Evolutionary conservation across 2,329 filamentous ascomycete genomes (phyloP), one percentile per base, ranked within the genome.

Genomic region (Neoascochyta sp.): DNA sequence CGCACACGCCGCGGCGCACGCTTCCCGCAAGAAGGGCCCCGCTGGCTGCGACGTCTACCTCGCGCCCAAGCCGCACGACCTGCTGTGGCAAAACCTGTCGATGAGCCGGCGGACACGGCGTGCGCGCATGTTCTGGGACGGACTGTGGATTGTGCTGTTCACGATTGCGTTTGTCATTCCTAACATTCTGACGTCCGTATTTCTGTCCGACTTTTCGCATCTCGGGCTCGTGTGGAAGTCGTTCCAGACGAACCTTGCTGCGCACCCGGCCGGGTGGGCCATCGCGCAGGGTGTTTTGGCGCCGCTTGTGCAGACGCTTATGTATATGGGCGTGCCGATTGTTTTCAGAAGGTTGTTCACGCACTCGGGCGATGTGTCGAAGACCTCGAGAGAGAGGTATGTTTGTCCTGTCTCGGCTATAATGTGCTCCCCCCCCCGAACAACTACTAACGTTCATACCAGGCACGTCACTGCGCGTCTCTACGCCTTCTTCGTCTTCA

Each of bases 401-500:
- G n/a, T n/a, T n/a, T n/a, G n/a, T n/a, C n/a, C n/a, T n/a, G n/a
- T n/a, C n/a, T n/a, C n/a, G n/a, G n/a, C n/a, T n/a, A n/a, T n/a
- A n/a, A n/a, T n/a, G n/a, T n/a, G n/a, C n/a, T n/a, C n/a, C n/a
- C n/a, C n/a, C n/a, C n/a, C n/a, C n/a, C n/a, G n/a, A n/a, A n/a
- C n/a, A n/a, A n/a, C n/a, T n/a, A n/a, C n/a, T n/a, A n/a, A n/a
- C n/a, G n/a, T n/a, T n/a, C n/a, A n/a, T n/a, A n/a, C n/a, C n/a
- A 76, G 86, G 12, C 90, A 96, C 62, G 92, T 96, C 29, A 74
- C 90, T 35, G 81, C 79, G 41, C 93, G 93, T 60, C 74, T 98
- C 2, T 98, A 93, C 64, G 77, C 83, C n/a, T 98, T 98, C 69
- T 96, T 96, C 65, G 78, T 95, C 29, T 88, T 98, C 71, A 96